Evolutionary conservation across 2,329 filamentous ascomycete genomes (phyloP), one percentile per base, ranked within the genome.

Genomic region (Pyrenochaeta sp.): DNA sequence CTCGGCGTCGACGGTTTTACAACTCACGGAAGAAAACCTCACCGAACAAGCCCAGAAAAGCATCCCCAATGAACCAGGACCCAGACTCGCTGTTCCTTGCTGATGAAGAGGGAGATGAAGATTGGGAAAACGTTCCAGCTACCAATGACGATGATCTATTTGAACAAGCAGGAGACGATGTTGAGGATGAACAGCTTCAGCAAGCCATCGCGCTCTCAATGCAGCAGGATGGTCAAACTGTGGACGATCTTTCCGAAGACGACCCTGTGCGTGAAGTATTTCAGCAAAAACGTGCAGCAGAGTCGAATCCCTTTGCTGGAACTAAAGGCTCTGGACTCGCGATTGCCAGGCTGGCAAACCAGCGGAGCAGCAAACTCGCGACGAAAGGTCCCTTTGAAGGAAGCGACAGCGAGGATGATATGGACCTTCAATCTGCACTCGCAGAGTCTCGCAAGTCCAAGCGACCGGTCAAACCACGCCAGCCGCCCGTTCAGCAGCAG

Each of bases 141-240:
- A 72, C 78, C 7, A 77, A 76, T 3, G 76, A 78, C 7, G 78
- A 84, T 19, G 81, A 81, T 0, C 69, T 90, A 1, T 87, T 87
- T 48, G 81, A 80, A 42, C 74, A 75, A 13, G 42, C 54, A 27
- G 56, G 55, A 40, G 52, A 66, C 35, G 77, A 76, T 10, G 77
- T 81, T 11, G 84, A 89, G 26, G 88, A 92, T 13, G 85, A 89
- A 51, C 90, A 96, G 37, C 77, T 97, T 5, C 84, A 84, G 46
- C 81, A 80, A 49, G 92, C 93, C 9, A 96, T 97, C 61, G 88
- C 88, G 2, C 78, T 97, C 71, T 97, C 93, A 4, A 73, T 97
- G 24, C 81, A 77, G 38, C 60, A 77, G 3, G 86, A 77, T n/a
- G 74, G 77, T 3, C 67, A 77, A 5, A 76, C 82, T 8, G 79